Base-by-base conservation (phyloP, 805 yeast genomes). In the Candida ortonii region DNA sequence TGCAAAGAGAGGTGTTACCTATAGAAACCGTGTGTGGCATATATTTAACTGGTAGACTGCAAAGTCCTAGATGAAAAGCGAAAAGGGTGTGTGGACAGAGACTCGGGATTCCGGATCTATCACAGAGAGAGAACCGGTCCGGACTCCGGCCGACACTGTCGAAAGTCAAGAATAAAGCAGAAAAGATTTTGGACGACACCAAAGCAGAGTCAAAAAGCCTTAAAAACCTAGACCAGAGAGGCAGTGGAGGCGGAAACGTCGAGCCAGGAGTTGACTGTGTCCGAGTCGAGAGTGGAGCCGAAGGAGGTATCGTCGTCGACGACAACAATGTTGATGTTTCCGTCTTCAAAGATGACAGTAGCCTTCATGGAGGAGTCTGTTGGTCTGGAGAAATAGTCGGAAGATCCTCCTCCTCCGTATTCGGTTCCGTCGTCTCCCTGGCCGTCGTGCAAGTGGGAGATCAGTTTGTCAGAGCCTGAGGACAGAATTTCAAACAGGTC, bases 341-440 rank as follows among this genome's bases (percentile, higher is more conserved):
- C 67, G 41, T 73, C 68, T 46, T 73, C 67, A 66, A 93, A 90
- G 55, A 93, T 67, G 41, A 76, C 96, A 48, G 96, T 97, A 55
- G 93, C 96, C 71, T 85, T 87, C 70, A 87, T 67, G 27, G 94
- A 68, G 14, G 77, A 71, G 42, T 67, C 55, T 28, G 83, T 73
- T 52, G 98, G 98, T 76, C 98, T 87, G 15, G 61, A 53, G 62
- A 93, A 85, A 74, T 82, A 90, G 68, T 90, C 93, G 46, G 78
- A 70, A 42, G 95, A 95, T 59, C 90, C 94, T 53, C 96, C 97
- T 61, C 86, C 87, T 35, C 69, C 67, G 28, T 46, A 39, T 22
- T 63, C 39, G 35, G 70, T 45, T 39, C 78, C 76, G 46, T 69
- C 58, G 47, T 65, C 62, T 57, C 89, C 90, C 68, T 84, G 94